These are phyloP conservation scores for Xerocomellus amylosporus DNA, from an alignment of 768 basidiomycete species.

Conservation along the genomic window DNA sequence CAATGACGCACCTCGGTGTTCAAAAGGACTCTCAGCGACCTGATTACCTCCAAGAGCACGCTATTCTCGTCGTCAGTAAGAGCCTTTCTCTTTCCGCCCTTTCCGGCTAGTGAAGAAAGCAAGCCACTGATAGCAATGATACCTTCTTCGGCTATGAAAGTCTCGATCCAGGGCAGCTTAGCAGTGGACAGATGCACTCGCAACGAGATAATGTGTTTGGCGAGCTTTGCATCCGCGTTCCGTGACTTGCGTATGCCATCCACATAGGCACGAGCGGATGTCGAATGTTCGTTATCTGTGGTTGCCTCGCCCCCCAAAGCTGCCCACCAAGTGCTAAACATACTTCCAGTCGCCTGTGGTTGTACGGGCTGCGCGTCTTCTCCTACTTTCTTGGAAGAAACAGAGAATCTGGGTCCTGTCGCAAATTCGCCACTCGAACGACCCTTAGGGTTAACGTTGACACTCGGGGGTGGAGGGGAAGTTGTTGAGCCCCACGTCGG, in stretches of 20 bases:
- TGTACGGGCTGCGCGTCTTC: constrained; percentile 41
- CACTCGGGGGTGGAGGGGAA: constrained; percentile 33
- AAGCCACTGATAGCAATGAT: constrained; percentile 58
- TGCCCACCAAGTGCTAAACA: constrained; percentile 76
- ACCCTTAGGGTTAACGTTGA: constrained; percentile 26
- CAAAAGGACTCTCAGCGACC: constrained; percentile 76
- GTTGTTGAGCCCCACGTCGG: constrained; percentile 52
- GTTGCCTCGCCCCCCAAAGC: constrained; percentile 55
- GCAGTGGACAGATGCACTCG: constrained; percentile 86
- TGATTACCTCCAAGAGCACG: constrained; percentile 70
- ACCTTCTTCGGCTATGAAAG: constrained; percentile 66
- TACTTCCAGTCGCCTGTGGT: constrained; percentile 69
- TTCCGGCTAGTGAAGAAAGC: constrained; percentile 61
- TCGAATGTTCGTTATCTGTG: constrained; percentile 37
- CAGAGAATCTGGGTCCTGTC: constrained; percentile 20
- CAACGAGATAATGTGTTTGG: constrained; percentile 76
- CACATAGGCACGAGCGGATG: constrained; percentile 62
- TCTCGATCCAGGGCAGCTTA: constrained; percentile 70
- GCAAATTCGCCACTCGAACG: constrained; percentile 42
- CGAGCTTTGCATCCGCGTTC: constrained; percentile 55
- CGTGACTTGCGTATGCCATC: constrained; percentile 56
- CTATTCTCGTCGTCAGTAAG: constrained; percentile 64
- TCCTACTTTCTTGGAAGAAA: constrained; percentile 28
- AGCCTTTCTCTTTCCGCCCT: constrained; percentile 59
- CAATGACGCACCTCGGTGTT: constrained; percentile 68